Evolutionary conservation across 176 grass and related monocot genomes (phyloP), one percentile per base, ranked within the genome.

Genomic region (Leersia perrieri): DNA sequence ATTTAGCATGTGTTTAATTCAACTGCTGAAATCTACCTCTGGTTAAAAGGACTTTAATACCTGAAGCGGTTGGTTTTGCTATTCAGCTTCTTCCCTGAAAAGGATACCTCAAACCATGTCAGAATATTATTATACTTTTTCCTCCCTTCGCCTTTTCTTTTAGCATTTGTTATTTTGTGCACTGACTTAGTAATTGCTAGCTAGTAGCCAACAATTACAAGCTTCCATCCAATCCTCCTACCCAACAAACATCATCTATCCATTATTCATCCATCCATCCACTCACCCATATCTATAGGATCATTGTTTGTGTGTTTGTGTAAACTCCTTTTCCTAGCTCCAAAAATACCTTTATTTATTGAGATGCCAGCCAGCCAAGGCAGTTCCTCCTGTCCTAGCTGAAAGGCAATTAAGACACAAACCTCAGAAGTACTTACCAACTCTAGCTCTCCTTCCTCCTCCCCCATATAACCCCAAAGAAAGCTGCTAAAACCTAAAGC

Each of bases 401-500:
- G 70, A 38, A 60, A 81, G 73, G 85, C 68, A 89, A 81, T 81
- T 83, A 88, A 73, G 80, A 64, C 80, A 65, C 82, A 81, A 72
- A 77, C 36, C 77, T 65, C 63, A 85, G 27, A 69, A 77, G 70
- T 85, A 86, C 78, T 68, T 87, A 80, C 75, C 70, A 84, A 82
- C 84, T 53, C 76, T 60, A 49, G 55, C 74, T 57, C 34, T 66
- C 47, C 10, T 16, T n/a, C 71, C 58, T 25, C 40, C 42, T 41
- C 57, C 80, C 71, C 55, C 78, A 88, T 85, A 76, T 80, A 85
- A 74, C 72, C 89, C 74, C 73, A 86, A 75, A 85, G 78, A 88
- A 92, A 88, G 82, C 90, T 85, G 86, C 74, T 71, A 49, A 85
- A 75, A 92, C 86, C 82, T 88, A 90, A 84, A 91, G 86, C 83